These are phyloP conservation scores for Cryphonectria radicalis DNA, from an alignment of 2,329 filamentous ascomycete species.

Conservation along the genomic window DNA sequence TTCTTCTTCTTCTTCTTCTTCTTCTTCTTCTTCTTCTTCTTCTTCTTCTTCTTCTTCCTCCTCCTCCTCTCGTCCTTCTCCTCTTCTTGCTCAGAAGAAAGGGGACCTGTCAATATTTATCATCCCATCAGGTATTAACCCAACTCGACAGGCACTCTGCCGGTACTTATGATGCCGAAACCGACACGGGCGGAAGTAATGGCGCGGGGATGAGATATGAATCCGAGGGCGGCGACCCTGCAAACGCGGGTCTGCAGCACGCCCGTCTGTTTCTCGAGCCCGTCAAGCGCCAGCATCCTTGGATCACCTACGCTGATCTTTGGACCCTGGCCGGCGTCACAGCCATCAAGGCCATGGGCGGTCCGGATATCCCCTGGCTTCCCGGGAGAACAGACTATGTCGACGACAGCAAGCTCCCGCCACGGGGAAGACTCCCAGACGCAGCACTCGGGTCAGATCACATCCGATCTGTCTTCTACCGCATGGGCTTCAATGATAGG, in stretches of 20 bases:
- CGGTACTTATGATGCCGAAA: conserved; percentile 63
- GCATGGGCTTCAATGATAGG: conserved; percentile 97
- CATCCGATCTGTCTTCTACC: conserved; percentile 88
- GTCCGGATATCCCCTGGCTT: conserved; percentile 59
- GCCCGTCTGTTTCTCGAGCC: conserved; percentile 67
- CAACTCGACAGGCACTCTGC: conserved; percentile 57
- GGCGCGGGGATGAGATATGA: conserved; percentile 70
- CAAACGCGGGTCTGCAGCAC: conserved; percentile 67
- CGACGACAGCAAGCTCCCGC: conserved; percentile 63
- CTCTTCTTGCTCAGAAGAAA: not conserved
- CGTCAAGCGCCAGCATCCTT: conserved; percentile 60
- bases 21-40: too few relatives aligned
- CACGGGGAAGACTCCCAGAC: conserved; percentile 70
- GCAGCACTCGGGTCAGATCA: conserved; percentile 77
- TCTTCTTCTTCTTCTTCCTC: too few relatives aligned
- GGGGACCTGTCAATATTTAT: too few relatives aligned
- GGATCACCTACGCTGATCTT: conserved; percentile 69
- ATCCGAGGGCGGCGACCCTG: conserved; percentile 65
- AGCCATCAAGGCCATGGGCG: conserved; percentile 64
- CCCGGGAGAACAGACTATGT: conserved; percentile 65
- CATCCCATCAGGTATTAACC: conserved; percentile 8
- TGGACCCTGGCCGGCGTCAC: conserved; percentile 66
- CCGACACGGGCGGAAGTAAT: conserved; percentile 66
- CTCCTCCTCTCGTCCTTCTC: not conserved
- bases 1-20: too few relatives aligned